Evolutionary conservation across 1,284 basidiomycete species (phyloP).

Genomic region (Apiotrichum veenhuisii): DNA sequence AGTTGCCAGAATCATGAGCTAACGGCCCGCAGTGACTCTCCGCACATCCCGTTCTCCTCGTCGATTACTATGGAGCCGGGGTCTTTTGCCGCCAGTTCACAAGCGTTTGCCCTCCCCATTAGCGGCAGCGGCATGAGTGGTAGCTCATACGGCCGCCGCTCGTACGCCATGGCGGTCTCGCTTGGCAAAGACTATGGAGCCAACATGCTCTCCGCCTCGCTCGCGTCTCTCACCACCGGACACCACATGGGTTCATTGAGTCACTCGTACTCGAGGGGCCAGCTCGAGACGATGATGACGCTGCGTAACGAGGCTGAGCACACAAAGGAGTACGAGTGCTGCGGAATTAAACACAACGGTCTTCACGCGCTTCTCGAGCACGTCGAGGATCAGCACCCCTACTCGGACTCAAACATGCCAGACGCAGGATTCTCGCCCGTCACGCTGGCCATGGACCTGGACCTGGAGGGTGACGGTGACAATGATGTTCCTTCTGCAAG

Average conservation of each 20-base stretch:
- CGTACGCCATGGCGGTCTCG: slow-evolving; percentile 42
- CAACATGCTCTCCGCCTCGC: slow-evolving; percentile 34
- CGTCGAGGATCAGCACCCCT: slow-evolving; percentile 45
- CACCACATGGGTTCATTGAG: slow-evolving; percentile 22
- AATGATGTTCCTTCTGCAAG: slow-evolving; percentile 19
- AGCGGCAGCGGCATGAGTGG: slow-evolving; percentile 2
- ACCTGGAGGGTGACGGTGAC: slow-evolving; percentile 27
- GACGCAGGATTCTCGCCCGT: slow-evolving; percentile 38
- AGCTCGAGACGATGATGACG: slow-evolving; percentile 38
- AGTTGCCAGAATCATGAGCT: neutral
- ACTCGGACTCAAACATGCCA: slow-evolving; percentile 30
- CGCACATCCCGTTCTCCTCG: slow-evolving; percentile 32
- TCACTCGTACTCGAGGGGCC: slow-evolving; percentile 37
- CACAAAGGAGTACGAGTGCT: slow-evolving; percentile 43
- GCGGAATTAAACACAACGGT: slow-evolving; percentile 33
- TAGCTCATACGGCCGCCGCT: slow-evolving; percentile 31
- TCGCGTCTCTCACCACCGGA: slow-evolving; percentile 38
- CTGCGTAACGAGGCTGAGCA: slow-evolving; percentile 37
- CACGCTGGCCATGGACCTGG: slow-evolving; percentile 43
- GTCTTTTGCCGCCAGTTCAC: slow-evolving; percentile 33
- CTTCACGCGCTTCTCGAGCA: slow-evolving; percentile 46
- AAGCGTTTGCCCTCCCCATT: slow-evolving; percentile 33
- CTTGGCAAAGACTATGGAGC: slow-evolving; percentile 18
- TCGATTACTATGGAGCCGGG: slow-evolving; percentile 44
- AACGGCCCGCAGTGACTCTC: slow-evolving; percentile 30